These are phyloP conservation scores for Pugionium cornutum DNA, from an alignment of 345 rosid genomes.

Conservation along the genomic window DNA sequence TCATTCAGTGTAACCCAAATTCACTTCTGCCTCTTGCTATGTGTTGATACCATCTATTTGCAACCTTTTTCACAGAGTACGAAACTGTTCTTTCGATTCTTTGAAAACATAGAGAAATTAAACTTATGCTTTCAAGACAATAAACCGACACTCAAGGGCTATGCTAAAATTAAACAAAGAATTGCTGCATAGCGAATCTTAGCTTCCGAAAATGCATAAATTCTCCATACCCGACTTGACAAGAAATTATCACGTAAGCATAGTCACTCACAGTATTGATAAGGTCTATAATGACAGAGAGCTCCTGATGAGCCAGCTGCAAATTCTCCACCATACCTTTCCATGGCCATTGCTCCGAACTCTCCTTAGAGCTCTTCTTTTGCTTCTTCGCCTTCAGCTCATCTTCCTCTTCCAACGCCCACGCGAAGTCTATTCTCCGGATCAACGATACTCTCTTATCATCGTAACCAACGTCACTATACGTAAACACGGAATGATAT, in stretches of 20 bases:
- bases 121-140: background rate
- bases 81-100: background rate
- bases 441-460: constrained; percentile 81
- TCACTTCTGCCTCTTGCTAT: background rate
- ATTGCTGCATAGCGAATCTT: background rate
- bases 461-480: constrained; percentile 59
- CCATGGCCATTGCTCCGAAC: constrained; percentile 67
- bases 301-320: constrained; percentile 91
- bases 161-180: background rate
- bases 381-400: constrained; percentile 57
- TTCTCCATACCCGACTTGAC: background rate
- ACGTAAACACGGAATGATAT: too few relatives aligned
- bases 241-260: constrained; percentile 3
- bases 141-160: background rate
- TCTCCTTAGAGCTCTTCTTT: constrained; percentile 66
- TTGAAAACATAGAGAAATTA: background rate
- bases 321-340: constrained; percentile 90
- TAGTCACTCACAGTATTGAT: constrained; percentile 71
- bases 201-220: too few relatives aligned
- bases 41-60: background rate
- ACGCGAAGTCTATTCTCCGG: constrained; percentile 78
- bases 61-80: background rate
- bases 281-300: constrained; percentile 81
- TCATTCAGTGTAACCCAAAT: background rate
- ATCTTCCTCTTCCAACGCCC: constrained; percentile 85